Conservation (phyloP, 371 early-diverging fungal species). For the Capillidium rhysosporum region DNA sequence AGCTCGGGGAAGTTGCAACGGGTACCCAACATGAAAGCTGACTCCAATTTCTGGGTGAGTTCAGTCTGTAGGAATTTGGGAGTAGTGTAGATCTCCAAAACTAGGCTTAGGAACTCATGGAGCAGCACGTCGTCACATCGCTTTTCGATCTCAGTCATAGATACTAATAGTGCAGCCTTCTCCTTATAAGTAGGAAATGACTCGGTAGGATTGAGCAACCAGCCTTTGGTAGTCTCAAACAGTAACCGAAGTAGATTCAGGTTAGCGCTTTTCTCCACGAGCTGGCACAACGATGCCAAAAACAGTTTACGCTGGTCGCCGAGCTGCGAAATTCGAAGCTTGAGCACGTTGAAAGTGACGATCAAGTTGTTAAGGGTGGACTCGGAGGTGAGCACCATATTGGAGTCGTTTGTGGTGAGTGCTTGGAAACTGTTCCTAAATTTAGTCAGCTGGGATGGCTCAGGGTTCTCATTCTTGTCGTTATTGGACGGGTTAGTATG, state of each 20-base stretch:
- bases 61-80: slow-evolving; percentile 68
- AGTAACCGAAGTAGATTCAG: slow-evolving; percentile 46
- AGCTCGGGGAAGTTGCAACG: slow-evolving; percentile 51
- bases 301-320: slow-evolving; percentile 80
- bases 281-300: slow-evolving; percentile 51
- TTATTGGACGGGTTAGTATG: slow-evolving; percentile 12
- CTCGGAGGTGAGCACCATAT: slow-evolving; percentile 12
- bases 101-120: slow-evolving; percentile 66
- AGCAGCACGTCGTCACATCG: slow-evolving; percentile 39
- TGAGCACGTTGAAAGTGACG: slow-evolving; percentile 49
- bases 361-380: slow-evolving; percentile 37
- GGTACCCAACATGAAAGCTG: slow-evolving; percentile 82
- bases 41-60: slow-evolving; percentile 77
- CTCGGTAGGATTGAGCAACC: slow-evolving; percentile 53
- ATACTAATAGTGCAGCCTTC: slow-evolving; percentile 72
- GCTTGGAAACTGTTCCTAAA: slow-evolving; percentile 12
- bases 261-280: slow-evolving; percentile 67
- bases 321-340: slow-evolving; percentile 49
- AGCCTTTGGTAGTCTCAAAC: slow-evolving; percentile 63
- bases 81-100: slow-evolving; percentile 68
- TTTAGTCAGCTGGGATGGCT: slow-evolving; percentile 7
- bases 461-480: neutral
- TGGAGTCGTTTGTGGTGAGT: slow-evolving; percentile 5
- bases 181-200: slow-evolving; percentile 91
- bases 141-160: slow-evolving; percentile 67